phyloP scores from a whole-genome alignment of 257 asterid genomes.

The Nicotiana paniculata region DNA sequence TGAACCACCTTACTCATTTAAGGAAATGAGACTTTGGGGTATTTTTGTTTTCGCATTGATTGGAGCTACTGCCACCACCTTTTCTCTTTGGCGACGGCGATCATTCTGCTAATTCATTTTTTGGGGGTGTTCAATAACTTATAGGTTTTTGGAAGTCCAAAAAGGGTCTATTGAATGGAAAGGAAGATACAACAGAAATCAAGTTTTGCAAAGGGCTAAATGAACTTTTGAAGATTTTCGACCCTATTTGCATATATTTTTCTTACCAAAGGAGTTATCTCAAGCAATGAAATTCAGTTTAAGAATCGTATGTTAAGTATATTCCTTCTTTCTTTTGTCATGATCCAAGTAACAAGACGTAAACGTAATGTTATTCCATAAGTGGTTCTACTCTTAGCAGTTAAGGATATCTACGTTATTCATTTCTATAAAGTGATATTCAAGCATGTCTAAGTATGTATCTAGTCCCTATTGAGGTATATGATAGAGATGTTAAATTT shows the following conservation, averaged over 20 bases:
- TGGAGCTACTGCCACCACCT: slow-evolving; percentile 75
- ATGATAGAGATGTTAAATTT: no score
- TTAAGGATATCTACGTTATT: no score
- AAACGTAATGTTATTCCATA: no score
- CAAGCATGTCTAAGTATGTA: no score
- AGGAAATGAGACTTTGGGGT: slow-evolving; percentile 52
- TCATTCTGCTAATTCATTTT: not conserved
- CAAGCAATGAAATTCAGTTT: not conserved
- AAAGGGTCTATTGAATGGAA: not conserved
- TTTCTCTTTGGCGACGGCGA: slow-evolving; percentile 23
- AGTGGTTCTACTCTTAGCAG: no score
- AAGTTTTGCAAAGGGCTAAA: not conserved
- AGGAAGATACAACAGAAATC: not conserved
- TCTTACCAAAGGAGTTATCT: not conserved
- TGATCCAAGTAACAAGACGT: no score
- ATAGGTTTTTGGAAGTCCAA: not conserved
- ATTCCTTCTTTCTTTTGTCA: no score
- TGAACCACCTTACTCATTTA: no score
- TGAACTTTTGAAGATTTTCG: not conserved
- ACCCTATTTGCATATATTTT: not conserved
- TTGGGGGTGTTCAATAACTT: not conserved
- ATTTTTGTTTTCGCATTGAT: slow-evolving; percentile 58
- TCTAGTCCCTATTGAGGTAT: no score
- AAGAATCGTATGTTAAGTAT: not conserved
- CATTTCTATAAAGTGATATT: no score